Evolutionary conservation across 1,139 yeast species (phyloP), one percentile per base, ranked within the genome.

Genomic region (Geotrichum macrosporum): DNA sequence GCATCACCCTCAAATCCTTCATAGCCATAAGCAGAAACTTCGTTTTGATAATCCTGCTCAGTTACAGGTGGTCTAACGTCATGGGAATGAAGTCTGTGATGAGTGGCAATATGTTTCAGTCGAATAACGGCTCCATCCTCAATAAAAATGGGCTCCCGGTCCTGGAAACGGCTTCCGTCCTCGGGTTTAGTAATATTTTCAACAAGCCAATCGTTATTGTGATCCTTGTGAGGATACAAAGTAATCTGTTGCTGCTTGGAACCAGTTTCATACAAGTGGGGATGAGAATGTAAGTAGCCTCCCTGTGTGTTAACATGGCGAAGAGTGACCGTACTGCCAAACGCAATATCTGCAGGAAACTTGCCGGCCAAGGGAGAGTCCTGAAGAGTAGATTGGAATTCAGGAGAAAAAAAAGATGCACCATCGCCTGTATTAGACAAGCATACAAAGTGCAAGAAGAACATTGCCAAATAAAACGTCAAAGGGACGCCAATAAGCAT

Each of bases 41-140:
- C 99, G 68, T 86, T 86, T 70, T 88, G 95, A 94, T 96, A 94
- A 62, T 92, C 98, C 57, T 82, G 81, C 63, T 83, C 89, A 53
- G 89, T 75, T 22, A 89, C 95, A 16, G 96, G 95, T 21, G 97
- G 89, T 63, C 94, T 83, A 64, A 86, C 85, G 65, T 92, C 97
- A 64, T 94, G 98, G 22, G 97, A 85, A 67, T 94, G 98, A 62
- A 94, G 76, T 70, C 98, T 80, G 64, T 92, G 80, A 46, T 75
- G 73, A 21, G 95, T 79, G 47, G 69, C 63, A 41, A 72, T 63
- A 67, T 94, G 98, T 59, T 70, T 71, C 61, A 94, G 74, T 67
- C 96, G 80, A 56, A 94, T 78, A 62, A 85, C 78, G 57, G 81
- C 80, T 50, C 95, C 95, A 61, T 88, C 81, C 26, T 73, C 71